Evolutionary conservation across 2,329 filamentous ascomycete species (phyloP), one percentile per base, ranked within the genome.

Genomic region (Domatiomyces globalis): DNA sequence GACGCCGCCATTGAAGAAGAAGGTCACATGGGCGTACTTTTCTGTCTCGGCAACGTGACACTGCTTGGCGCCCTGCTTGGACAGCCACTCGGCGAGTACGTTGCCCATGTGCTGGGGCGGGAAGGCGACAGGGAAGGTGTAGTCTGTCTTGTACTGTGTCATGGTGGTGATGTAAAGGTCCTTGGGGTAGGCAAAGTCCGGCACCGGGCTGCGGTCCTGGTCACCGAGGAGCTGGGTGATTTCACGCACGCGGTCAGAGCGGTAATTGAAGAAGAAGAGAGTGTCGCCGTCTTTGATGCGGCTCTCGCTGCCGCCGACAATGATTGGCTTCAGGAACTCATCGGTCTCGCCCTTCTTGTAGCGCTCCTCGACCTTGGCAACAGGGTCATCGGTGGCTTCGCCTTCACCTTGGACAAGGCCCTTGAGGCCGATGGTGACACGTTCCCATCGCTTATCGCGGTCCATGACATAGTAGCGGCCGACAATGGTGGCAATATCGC

Each of bases 221-320:
- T 85, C 85, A 61, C 92, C 92, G 51, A 98, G 75, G 45, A 98
- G 78, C 73, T 96, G 92, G 48, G 88, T 94, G 67, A 98, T 85
- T 71, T 98, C 92, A 62, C 92, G 86, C 49, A 90, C 90, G 68
- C 92, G 89, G 69, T 98, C 92, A 52, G 92, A 96, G 65, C 92
- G 87, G 78, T 98, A 98, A 81, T 98, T 98, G 85, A 98, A 98
- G 81, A 96, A 96, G 80, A 96, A 96, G 63, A 96, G 79, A 50
- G 87, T 90, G 66, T 98, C 92, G 60, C 85, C 78, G 65, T 96
- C 88, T 75, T 95, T 81, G 66, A 98, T 83, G 62, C 92, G 84
- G 56, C 78, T 76, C 64, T 94, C 85, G 61, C 87, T 79, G 62
- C 90, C 92, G 58, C 87, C 87, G 55, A 96, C 77, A 63, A 98